Evolutionary conservation across 148 eudicot species (phyloP), one percentile per base, ranked within the genome.

Genomic region (Rhododendron vialii): DNA sequence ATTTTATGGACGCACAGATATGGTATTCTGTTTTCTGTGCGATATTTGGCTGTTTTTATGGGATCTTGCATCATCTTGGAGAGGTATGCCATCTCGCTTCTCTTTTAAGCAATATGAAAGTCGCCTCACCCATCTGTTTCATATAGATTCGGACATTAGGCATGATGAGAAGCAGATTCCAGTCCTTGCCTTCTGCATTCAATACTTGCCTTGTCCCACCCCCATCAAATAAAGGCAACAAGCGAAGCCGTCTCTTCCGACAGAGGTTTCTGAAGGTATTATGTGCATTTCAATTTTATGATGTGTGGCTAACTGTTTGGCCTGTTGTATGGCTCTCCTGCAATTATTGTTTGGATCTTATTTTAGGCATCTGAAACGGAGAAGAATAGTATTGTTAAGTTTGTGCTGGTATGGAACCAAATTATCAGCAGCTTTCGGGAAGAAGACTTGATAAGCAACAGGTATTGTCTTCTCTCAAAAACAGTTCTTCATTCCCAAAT

Each of bases 21-120:
- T 97, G 99, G 99, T 97, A 97, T 93, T 97, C 99, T 83, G 96
- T 97, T 86, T 93, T 91, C 87, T 97, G 98, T 87, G 85, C 99
- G 45, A 84, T 94, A 43, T 97, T 95, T 90, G 99, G 99, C 63
- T 98, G 99, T 81, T 57, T 96, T 65, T 93, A 92, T 88, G 99
- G 99, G 87, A 91, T 94, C 89, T 76, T 97, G 87, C 91, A 95
- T 90, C 99, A 95, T 93, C 96, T 97, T 87, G 99, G 99, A 86
- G 99, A 97, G 93, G 99, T 95, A 82, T 88, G 90, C 67, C 24
- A 28, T 71, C 86, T 89, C 20, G 75, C 38, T 61, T 78, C 63
- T 80, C 9, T 33, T 65, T 73, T 51, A 81, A 74, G 4, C 61
- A 36, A 4, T 76, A 48, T 82, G 61, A 18, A 30, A 24, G 38